phyloP scores from a whole-genome alignment of 768 basidiomycete genomes.

The Termitomyces sp. region DNA sequence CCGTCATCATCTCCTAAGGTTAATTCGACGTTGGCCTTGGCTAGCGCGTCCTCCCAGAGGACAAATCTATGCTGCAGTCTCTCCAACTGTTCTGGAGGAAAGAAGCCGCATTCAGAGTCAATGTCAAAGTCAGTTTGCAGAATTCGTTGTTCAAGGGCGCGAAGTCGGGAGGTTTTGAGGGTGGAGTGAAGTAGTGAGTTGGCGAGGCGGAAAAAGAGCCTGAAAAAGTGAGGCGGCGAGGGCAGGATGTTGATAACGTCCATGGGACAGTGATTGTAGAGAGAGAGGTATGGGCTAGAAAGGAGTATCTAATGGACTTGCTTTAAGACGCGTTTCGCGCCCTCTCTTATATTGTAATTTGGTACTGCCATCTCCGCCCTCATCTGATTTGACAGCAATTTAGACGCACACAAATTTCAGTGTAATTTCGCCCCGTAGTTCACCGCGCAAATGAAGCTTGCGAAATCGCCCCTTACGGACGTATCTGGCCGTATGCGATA shows the following conservation, averaged over 20 bases:
- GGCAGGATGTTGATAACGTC: conserved; percentile 46
- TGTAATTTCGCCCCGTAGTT: conserved; percentile 13
- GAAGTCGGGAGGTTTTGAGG: conserved; percentile 29
- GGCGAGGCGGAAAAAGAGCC: conserved; percentile 44
- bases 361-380: conserved; percentile 15
- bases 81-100: conserved; percentile 65
- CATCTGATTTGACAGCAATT: conserved; percentile 20
- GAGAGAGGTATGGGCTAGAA: not conserved
- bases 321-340: conserved; percentile 8
- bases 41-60: conserved; percentile 71
- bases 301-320: not conserved
- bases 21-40: conserved; percentile 49
- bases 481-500: conserved; percentile 18
- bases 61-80: conserved; percentile 50
- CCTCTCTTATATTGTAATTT: conserved; percentile 17
- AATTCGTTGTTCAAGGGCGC: conserved; percentile 27
- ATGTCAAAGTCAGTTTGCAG: conserved; percentile 52
- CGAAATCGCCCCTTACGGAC: conserved; percentile 23
- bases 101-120: conserved; percentile 73
- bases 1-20: conserved; percentile 56
- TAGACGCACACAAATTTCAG: conserved; percentile 12
- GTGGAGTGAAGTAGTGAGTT: conserved; percentile 45
- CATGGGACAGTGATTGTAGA: conserved; percentile 25
- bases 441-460: conserved; percentile 10
- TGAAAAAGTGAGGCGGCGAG: conserved; percentile 49